Conservation (phyloP, 139 green algal species). For the Mesostigma viride region DNA sequence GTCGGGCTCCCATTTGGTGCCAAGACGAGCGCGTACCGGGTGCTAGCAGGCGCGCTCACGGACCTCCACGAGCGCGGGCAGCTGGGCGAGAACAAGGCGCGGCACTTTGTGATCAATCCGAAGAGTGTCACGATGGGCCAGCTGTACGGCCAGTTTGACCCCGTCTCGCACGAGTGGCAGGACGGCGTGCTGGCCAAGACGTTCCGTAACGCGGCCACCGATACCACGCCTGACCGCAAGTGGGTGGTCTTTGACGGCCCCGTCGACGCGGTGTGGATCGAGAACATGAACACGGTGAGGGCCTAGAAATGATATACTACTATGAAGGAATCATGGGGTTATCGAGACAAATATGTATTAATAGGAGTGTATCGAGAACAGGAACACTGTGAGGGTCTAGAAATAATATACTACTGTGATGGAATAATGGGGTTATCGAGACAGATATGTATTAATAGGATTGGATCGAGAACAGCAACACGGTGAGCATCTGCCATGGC, state of each 20-base stretch:
- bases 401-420: too few species aligned
- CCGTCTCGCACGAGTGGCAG: constrained; percentile 60
- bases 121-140: constrained; percentile 63
- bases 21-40: constrained; percentile 52
- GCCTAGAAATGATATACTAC: too few species aligned
- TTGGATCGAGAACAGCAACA: too few species aligned
- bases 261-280: constrained; percentile 67
- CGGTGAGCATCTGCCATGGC: too few species aligned
- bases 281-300: constrained; percentile 34
- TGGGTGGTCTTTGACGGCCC: constrained; percentile 59
- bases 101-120: constrained; percentile 54
- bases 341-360: too few species aligned
- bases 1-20: constrained; percentile 49
- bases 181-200: constrained; percentile 64
- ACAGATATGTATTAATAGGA: too few species aligned
- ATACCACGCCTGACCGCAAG: constrained; percentile 54
- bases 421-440: too few species aligned
- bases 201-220: constrained; percentile 47
- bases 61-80: constrained; percentile 38
- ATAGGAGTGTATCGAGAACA: too few species aligned
- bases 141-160: constrained; percentile 57
- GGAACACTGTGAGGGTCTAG: too few species aligned
- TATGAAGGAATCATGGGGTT: too few species aligned
- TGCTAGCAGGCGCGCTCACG: constrained; percentile 42
- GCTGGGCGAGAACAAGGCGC: constrained; percentile 45